Evolutionary conservation across 441 rosid genomes (phyloP).

Genomic region (Arabidopsis hybrid): DNA sequence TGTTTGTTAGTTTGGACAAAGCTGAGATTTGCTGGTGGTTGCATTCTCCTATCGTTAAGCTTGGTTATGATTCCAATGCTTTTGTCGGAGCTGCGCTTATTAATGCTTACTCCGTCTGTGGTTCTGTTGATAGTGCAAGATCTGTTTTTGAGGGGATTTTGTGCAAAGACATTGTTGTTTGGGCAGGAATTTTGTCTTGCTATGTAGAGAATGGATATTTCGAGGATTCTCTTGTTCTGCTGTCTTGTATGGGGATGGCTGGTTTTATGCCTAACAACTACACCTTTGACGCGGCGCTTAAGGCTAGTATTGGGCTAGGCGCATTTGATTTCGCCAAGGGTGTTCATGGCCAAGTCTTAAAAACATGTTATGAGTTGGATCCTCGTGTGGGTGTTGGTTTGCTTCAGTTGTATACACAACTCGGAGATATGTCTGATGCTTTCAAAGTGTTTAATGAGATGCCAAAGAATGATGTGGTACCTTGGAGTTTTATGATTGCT

Average conservation of each 20-base stretch:
- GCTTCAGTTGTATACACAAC: slow-evolving; percentile 77
- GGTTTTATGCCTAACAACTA: slow-evolving; percentile 75
- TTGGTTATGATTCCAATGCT: slow-evolving; percentile 67
- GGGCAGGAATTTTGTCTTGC: slow-evolving; percentile 86
- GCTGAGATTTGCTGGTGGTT: slow-evolving; percentile 56
- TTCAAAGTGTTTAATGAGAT: slow-evolving; percentile 68
- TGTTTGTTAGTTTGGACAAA: slow-evolving; percentile 60
- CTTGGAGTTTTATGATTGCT: slow-evolving; percentile 95
- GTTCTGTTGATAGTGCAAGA: slow-evolving; percentile 60
- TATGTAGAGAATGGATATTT: slow-evolving; percentile 72
- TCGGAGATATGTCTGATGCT: slow-evolving; percentile 55
- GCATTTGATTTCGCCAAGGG: slow-evolving; percentile 58
- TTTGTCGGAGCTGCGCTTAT: slow-evolving; percentile 84
- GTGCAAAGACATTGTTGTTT: slow-evolving; percentile 75
- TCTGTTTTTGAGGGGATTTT: slow-evolving; percentile 65
- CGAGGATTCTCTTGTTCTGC: slow-evolving; percentile 56
- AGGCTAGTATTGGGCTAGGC: slow-evolving; percentile 74
- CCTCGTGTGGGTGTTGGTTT: slow-evolving; percentile 66
- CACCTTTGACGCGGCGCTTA: slow-evolving; percentile 71
- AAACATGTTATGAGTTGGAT: slow-evolving; percentile 65
- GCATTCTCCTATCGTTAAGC: slow-evolving; percentile 77
- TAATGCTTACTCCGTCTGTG: slow-evolving; percentile 69
- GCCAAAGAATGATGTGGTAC: slow-evolving; percentile 73
- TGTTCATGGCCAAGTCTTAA: slow-evolving; percentile 71
- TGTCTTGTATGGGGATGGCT: slow-evolving; percentile 64